Evolutionary conservation across 495 filamentous ascomycete genomes (phyloP).

Genomic region (Filosporella fistucella): DNA sequence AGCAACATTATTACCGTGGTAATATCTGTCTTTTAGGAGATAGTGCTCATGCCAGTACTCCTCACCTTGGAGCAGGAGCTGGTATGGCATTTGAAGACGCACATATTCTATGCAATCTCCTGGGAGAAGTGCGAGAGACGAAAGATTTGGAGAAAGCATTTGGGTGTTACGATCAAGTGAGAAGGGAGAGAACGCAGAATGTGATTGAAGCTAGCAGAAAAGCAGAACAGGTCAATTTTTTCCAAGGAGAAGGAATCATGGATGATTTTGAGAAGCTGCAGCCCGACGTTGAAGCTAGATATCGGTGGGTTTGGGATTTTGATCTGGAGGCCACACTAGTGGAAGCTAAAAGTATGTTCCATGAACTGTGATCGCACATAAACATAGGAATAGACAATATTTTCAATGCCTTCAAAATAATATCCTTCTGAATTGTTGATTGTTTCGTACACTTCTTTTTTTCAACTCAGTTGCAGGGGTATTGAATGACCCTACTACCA

Average conservation of each 20-base stretch:
- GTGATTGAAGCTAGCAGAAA: constrained; percentile 11
- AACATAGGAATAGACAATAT: too few relatives aligned
- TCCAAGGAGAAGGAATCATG: constrained; percentile 4
- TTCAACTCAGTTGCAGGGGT: too few relatives aligned
- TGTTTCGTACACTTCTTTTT: too few relatives aligned
- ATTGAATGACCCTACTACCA: too few relatives aligned
- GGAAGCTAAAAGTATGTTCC: constrained; percentile 8
- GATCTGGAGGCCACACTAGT: constrained; percentile 8
- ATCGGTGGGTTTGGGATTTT: constrained; percentile 19
- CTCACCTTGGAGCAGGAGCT: constrained; percentile 38
- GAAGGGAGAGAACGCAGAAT: constrained; percentile 10
- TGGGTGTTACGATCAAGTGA: constrained; percentile 6
- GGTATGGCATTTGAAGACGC: constrained; percentile 23
- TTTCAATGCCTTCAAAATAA: too few relatives aligned
- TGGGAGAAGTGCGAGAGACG: background rate
- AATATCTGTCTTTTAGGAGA: constrained; percentile 34
- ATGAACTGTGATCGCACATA: background rate
- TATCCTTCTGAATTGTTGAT: too few relatives aligned
- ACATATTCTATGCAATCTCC: constrained; percentile 14
- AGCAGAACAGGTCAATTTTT: constrained; percentile 8
- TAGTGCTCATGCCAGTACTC: constrained; percentile 38
- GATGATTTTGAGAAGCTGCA: constrained; percentile 16
- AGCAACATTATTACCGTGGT: constrained; percentile 23
- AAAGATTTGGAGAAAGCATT: constrained; percentile 7
- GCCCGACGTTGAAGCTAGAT: constrained; percentile 4